phyloP scores from a whole-genome alignment of 345 rosid genomes.

The Lagerstroemia speciosa region DNA sequence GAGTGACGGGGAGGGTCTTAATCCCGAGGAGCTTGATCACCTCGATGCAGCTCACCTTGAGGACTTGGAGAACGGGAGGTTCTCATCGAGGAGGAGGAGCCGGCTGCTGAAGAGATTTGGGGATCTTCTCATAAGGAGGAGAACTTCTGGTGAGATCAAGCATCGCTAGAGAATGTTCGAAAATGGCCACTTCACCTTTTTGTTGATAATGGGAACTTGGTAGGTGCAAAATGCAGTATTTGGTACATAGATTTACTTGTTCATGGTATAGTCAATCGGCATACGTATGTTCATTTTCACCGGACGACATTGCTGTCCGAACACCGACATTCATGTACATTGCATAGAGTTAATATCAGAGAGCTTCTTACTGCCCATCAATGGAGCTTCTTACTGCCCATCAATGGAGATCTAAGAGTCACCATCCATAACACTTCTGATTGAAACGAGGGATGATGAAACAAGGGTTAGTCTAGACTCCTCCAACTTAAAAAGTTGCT shows the following conservation, averaged over 20 bases:
- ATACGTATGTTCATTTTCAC: neutral
- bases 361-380: neutral
- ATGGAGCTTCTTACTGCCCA: neutral
- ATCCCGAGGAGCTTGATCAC: conserved; percentile 42
- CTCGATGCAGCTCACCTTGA: conserved; percentile 36
- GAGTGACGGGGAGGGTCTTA: conserved; percentile 32
- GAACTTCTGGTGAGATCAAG: conserved; percentile 19
- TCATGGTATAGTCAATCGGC: neutral
- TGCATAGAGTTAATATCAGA: neutral
- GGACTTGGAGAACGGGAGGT: conserved; percentile 40
- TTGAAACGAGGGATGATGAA: too few relatives aligned
- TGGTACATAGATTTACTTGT: neutral
- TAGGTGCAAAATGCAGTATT: neutral
- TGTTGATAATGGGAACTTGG: neutral
- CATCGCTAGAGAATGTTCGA: neutral
- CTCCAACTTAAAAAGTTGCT: too few relatives aligned
- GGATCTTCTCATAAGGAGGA: conserved; percentile 48
- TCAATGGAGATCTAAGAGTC: too few relatives aligned
- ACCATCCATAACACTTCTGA: too few relatives aligned
- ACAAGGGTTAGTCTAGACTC: too few relatives aligned
- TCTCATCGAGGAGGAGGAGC: conserved; percentile 48
- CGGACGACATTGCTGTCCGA: neutral
- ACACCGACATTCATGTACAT: neutral
- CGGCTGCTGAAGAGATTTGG: conserved; percentile 68
- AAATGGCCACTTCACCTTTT: neutral